These are phyloP conservation scores for Candida krabiensis DNA, from an alignment of 805 yeast genomes.

Conservation along the genomic window DNA sequence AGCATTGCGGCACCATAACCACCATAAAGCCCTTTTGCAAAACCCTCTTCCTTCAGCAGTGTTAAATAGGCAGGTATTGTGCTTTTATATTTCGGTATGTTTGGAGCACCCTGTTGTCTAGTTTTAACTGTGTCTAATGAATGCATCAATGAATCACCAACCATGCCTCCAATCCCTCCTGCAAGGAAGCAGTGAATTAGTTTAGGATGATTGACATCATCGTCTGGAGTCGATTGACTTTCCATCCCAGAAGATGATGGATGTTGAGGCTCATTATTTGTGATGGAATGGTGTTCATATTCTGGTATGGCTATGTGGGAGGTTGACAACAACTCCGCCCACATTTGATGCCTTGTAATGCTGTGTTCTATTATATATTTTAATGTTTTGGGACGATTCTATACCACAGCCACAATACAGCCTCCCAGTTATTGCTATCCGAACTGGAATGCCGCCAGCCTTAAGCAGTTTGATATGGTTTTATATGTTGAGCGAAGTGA, in stretches of 20 bases:
- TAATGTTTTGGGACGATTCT: neutral
- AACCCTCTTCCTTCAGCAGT: conserved; percentile 81
- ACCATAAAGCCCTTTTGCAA: conserved; percentile 80
- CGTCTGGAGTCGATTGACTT: conserved; percentile 5
- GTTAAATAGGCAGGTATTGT: conserved; percentile 77
- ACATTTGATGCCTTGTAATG: neutral
- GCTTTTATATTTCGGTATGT: conserved; percentile 61
- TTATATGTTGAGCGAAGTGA: too few relatives aligned
- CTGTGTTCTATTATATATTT: too few relatives aligned
- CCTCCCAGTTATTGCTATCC: too few relatives aligned
- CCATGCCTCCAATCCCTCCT: conserved; percentile 92
- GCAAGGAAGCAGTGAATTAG: conserved; percentile 69
- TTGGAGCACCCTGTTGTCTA: conserved; percentile 92
- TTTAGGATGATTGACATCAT: conserved; percentile 35
- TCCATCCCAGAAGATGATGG: neutral
- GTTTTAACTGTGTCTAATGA: conserved; percentile 96
- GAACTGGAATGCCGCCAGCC: too few relatives aligned
- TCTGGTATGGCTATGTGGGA: conserved; percentile 15
- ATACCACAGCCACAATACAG: too few relatives aligned
- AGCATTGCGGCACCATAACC: conserved; percentile 91
- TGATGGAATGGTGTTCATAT: conserved; percentile 5
- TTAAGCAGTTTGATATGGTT: too few relatives aligned
- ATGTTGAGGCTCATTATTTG: neutral
- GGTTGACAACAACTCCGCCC: conserved; percentile 15
- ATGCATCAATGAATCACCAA: conserved; percentile 93